Conservation (phyloP, 2,329 filamentous ascomycete species). For the Xylariaceae sp. region DNA sequence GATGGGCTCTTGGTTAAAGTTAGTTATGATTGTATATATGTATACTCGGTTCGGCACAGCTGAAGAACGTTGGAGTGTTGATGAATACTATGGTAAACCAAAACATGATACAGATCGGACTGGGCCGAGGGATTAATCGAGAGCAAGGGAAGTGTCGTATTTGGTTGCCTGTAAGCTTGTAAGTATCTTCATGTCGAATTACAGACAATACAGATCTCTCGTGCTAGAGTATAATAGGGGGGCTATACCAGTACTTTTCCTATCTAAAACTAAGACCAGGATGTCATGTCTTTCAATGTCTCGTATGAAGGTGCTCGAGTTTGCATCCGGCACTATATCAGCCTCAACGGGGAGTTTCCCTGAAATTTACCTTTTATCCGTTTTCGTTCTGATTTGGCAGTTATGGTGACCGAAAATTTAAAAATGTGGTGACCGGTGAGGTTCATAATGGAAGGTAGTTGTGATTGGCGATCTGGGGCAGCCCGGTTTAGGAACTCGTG, state of each 20-base stretch:
- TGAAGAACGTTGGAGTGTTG: neutral
- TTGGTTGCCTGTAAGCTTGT: neutral
- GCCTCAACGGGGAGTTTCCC: neutral
- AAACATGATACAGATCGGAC: no score
- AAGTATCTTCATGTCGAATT: neutral
- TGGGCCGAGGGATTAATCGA: constrained; percentile 4
- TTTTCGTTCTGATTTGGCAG: neutral
- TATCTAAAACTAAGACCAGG: neutral
- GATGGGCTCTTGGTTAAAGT: neutral
- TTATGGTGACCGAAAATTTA: neutral
- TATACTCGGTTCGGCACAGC: neutral
- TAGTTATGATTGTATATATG: neutral
- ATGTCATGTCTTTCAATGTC: neutral
- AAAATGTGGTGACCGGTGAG: constrained; percentile 3
- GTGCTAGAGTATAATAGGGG: neutral
- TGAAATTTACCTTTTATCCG: neutral
- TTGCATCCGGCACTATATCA: neutral
- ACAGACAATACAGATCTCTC: neutral
- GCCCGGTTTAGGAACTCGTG: neutral
- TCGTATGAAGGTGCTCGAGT: neutral
- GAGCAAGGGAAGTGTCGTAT: neutral
- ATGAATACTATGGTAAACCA: neutral
- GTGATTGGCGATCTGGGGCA: neutral
- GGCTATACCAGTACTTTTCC: neutral
- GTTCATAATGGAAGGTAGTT: neutral